phyloP scores from a whole-genome alignment of 768 basidiomycete genomes.

The Flagelloscypha sp. region DNA sequence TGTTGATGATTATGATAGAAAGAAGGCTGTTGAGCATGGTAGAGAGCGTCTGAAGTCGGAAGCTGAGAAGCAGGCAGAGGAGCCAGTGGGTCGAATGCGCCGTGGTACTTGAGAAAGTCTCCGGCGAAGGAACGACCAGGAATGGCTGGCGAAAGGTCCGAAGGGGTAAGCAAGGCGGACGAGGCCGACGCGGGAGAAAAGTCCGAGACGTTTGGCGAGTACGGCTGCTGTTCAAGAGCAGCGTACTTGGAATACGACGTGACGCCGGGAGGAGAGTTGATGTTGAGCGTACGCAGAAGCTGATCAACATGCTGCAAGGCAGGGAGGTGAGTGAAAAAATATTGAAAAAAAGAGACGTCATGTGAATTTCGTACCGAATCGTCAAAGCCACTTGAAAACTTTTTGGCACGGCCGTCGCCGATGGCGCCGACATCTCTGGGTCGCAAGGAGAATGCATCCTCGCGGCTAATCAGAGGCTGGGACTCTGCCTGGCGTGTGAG shows the following conservation, averaged over 20 bases:
- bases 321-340: constrained; percentile 11
- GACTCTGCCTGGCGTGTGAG: constrained; percentile 45
- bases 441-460: constrained; percentile 49
- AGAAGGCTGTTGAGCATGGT: constrained; percentile 38
- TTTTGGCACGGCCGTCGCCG: constrained; percentile 70
- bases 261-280: constrained; percentile 82
- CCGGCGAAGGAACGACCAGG: constrained; percentile 55
- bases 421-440: constrained; percentile 60
- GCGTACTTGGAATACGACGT: too few species aligned
- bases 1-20: too few species aligned
- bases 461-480: constrained; percentile 30
- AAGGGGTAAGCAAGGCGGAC: constrained; percentile 65
- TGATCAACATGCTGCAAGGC: constrained; percentile 65
- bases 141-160: constrained; percentile 66
- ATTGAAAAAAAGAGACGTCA: constrained; percentile 15
- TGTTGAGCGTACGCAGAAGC: constrained; percentile 68
- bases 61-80: constrained; percentile 20
- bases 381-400: constrained; percentile 36
- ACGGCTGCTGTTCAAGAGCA: constrained; percentile 36
- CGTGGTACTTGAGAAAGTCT: constrained; percentile 35
- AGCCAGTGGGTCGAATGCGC: constrained; percentile 44
- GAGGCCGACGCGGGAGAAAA: constrained; percentile 67
- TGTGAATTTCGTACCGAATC: constrained; percentile 36
- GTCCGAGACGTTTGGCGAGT: constrained; percentile 52
- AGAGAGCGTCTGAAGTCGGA: constrained; percentile 38